Base-by-base conservation (phyloP, 2,329 filamentous ascomycete genomes). In the Xylariaceae sp. region DNA sequence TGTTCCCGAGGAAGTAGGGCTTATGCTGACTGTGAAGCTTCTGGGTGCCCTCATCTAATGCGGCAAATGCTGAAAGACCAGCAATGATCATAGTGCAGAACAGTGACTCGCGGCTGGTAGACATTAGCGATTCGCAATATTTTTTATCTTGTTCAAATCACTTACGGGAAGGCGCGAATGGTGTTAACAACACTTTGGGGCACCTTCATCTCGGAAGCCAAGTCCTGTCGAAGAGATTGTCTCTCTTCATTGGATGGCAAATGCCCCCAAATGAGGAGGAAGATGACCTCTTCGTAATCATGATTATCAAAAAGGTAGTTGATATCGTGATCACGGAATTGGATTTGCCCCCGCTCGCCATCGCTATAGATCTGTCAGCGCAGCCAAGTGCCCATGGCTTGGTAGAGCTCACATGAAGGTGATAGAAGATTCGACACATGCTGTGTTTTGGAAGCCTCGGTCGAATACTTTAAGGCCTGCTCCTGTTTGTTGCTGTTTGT, bases 321-420 rank as follows among this genome's bases (percentile, higher is more conserved):
- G 26, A 73, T 70, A 6, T 62, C 55, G 48, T 70, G 67, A 7
- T 67, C 66, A 4, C 72, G 67, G 48, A 69, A 73, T 47, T 69
- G 67, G 13, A 73, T 54, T 6, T 65, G 64, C 2, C 71, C 72
- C 36, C 64, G 66, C 24, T 69, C 57, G 16, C 70, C 70, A 51
- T 73, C 69, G 37, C 61, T 60, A 21, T 36, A 11, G 18, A 29
- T 16, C n/a, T 33, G 29, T 39, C 21, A 6, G 7, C n/a, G n/a
- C n/a, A n/a, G n/a, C n/a, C n/a, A n/a, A n/a, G n/a, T n/a, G n/a
- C n/a, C n/a, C n/a, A n/a, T n/a, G n/a, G n/a, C n/a, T 43, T 26
- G 7, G 6, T 20, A 21, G 26, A n/a, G 48, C 59, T 52, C 42
- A 60, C 53, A 69, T 66, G 32, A 64, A 68, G 2, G 66, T 69